Percentiles rank a stretch among this genome's conserved stretches.
Evolutionary conservation across 495 filamentous ascomycete genomes (phyloP).

Genomic region (Penicillium parvum): DNA sequence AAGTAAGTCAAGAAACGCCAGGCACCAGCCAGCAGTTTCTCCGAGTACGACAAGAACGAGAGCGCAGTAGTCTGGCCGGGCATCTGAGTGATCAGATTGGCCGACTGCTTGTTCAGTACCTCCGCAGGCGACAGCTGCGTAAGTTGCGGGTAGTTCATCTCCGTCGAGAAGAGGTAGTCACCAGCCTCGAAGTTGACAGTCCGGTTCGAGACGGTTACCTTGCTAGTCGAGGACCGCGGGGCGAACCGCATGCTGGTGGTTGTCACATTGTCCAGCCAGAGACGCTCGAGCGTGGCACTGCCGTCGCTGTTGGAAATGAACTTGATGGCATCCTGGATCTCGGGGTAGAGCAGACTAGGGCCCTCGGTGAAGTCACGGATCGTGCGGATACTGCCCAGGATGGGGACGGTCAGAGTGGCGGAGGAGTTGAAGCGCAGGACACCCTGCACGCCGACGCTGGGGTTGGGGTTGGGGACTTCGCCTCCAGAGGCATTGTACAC

Average conservation of each 20-base stretch:
- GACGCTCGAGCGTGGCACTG: conserved; percentile 43
- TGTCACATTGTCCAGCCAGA: conserved; percentile 61
- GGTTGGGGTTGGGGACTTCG: conserved; percentile 11
- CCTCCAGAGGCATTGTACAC: conserved; percentile 27
- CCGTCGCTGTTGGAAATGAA: conserved; percentile 33
- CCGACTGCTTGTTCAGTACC: conserved; percentile 46
- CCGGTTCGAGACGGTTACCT: conserved; percentile 34
- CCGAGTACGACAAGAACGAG: conserved; percentile 58
- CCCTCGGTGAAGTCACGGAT: conserved; percentile 61
- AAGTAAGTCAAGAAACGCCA: conserved; percentile 68
- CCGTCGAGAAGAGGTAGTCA: conserved; percentile 54
- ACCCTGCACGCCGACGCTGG: conserved; percentile 49
- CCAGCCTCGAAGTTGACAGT: conserved; percentile 46
- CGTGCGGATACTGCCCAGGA: conserved; percentile 56
- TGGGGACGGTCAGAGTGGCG: conserved; percentile 47
- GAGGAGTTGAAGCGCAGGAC: conserved; percentile 53
- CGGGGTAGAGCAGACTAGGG: conserved; percentile 43
- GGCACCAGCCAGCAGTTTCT: conserved; percentile 59
- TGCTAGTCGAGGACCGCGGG: conserved; percentile 32
- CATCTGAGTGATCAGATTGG: conserved; percentile 39
- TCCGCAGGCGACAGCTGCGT: conserved; percentile 43
- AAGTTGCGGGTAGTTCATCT: conserved; percentile 59
- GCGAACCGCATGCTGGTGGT: conserved; percentile 37
- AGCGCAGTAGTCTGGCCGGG: conserved; percentile 48
- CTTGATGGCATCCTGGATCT: conserved; percentile 48